Percentiles rank a stretch among this genome's conserved stretches.
Evolutionary conservation across 2,329 filamentous ascomycete genomes (phyloP).

Genomic region (Alternaria consortialis): DNA sequence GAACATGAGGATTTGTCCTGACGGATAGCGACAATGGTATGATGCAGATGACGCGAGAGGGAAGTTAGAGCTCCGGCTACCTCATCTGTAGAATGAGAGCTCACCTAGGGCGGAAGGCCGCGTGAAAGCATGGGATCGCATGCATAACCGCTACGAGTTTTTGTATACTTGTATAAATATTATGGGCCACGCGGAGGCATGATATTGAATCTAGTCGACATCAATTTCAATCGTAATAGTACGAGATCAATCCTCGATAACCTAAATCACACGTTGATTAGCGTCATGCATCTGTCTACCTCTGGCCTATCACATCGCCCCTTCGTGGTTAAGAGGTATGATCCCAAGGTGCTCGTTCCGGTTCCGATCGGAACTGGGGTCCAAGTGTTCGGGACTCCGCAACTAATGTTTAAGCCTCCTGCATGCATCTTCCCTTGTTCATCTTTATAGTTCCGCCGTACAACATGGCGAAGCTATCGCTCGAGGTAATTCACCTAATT

Average conservation of each 20-base stretch:
- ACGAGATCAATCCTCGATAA: not conserved
- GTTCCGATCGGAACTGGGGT: conserved; percentile 17
- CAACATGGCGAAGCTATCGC: conserved; percentile 38
- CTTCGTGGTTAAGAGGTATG: not conserved
- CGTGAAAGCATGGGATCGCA: not conserved
- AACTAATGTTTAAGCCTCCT: conserved; percentile 12
- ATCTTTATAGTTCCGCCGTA: not conserved
- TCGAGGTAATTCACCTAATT: conserved; percentile 33
- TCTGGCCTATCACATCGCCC: not conserved
- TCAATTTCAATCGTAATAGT: not conserved
- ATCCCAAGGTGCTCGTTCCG: conserved; percentile 1
- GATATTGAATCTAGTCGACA: not conserved
- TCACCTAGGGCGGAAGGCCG: not conserved
- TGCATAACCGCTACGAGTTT: not conserved
- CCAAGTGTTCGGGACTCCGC: conserved; percentile 19
- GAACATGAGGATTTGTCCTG: too few relatives aligned
- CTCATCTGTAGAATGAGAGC: not conserved
- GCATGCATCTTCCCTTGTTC: conserved; percentile 2
- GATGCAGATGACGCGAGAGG: not conserved
- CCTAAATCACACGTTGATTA: not conserved
- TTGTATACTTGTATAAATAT: not conserved
- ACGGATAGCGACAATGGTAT: not conserved
- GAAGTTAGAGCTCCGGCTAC: not conserved
- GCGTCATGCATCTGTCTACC: not conserved
- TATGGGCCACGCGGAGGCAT: not conserved